These are phyloP conservation scores for Sporisorium sorghi DNA, from an alignment of 1,284 basidiomycete genomes.

Conservation along the genomic window DNA sequence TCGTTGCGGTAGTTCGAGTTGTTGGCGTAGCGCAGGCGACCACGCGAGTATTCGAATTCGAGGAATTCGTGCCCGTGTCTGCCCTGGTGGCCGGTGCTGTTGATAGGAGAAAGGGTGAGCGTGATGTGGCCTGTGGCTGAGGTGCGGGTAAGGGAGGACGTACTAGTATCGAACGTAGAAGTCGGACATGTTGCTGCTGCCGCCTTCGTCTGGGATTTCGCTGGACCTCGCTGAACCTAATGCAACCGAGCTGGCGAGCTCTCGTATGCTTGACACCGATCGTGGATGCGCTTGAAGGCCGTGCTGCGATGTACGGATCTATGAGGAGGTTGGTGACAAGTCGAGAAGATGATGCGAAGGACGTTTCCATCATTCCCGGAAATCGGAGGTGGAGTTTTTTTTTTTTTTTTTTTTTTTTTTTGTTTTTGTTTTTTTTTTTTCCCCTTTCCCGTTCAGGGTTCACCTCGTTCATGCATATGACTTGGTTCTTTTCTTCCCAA, in stretches of 20 bases:
- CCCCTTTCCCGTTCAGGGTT: not conserved
- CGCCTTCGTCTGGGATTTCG: not conserved
- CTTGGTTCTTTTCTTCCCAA: not conserved
- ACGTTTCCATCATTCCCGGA: slow-evolving; percentile 9
- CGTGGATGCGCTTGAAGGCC: not conserved
- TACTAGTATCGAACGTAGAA: slow-evolving; percentile 69
- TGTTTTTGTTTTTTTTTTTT: too few relatives aligned
- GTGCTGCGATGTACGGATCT: not conserved
- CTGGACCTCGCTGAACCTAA: not conserved
- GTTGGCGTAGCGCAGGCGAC: slow-evolving; percentile 95
- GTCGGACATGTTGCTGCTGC: slow-evolving; percentile 54
- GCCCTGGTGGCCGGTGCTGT: slow-evolving; percentile 67
- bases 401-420: too few relatives aligned
- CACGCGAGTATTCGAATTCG: slow-evolving; percentile 97
- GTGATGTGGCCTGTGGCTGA: too few relatives aligned
- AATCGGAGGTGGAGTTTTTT: slow-evolving; percentile 40
- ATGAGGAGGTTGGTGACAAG: not conserved
- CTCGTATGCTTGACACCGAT: not conserved
- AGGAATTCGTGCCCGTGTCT: slow-evolving; percentile 76
- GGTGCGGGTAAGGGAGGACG: not conserved
- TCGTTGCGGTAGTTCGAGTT: slow-evolving; percentile 99
- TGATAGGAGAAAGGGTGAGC: not conserved
- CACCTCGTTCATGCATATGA: not conserved
- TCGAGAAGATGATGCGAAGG: not conserved
- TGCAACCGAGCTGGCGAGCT: too few relatives aligned